A percentile compares a stretch with the other conserved stretches of the same genome.
Conservation (phyloP, 2,329 filamentous ascomycete species). For the Sordariomycetes sp. region DNA sequence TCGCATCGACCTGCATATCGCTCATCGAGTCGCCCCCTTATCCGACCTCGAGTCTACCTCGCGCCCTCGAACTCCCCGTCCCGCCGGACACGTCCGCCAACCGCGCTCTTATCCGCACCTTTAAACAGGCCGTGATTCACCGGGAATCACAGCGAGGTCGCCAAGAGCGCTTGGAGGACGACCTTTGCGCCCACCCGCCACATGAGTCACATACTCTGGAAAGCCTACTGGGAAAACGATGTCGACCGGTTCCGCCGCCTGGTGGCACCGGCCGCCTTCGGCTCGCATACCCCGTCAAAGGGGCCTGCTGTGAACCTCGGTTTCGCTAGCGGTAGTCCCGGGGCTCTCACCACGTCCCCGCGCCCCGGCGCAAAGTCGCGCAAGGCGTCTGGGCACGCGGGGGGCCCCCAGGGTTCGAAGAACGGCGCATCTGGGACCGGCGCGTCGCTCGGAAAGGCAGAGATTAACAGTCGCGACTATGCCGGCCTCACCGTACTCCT, state of each 20-base stretch:
- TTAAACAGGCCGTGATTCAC: conserved; percentile 85
- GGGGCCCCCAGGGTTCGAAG: conserved; percentile 27
- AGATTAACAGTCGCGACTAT: conserved; percentile 76
- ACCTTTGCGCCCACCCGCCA: conserved; percentile 24
- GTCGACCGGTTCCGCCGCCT: conserved; percentile 82
- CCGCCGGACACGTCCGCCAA: background rate
- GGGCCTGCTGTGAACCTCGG: conserved; percentile 26
- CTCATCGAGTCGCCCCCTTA: background rate
- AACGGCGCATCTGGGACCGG: conserved; percentile 7
- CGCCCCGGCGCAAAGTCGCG: conserved; percentile 33
- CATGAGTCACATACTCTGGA: conserved; percentile 98
- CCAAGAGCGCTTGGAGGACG: conserved; percentile 36
- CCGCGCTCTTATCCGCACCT: conserved; percentile 35
- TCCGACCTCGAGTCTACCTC: background rate
- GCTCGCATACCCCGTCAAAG: conserved; percentile 38
- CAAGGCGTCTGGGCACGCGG: conserved; percentile 36
- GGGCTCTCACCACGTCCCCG: conserved; percentile 29
- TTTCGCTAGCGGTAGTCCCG: conserved; percentile 18
- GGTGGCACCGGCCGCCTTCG: conserved; percentile 58
- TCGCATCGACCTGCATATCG: background rate
- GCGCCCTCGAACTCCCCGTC: background rate
- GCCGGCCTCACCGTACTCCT: conserved; percentile 74
- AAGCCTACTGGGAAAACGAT: conserved; percentile 94
- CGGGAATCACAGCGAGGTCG: conserved; percentile 81
- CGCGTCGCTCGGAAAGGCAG: conserved; percentile 35